phyloP scores from a whole-genome alignment of 2,329 filamentous ascomycete genomes.

The Aspergillus latus region DNA sequence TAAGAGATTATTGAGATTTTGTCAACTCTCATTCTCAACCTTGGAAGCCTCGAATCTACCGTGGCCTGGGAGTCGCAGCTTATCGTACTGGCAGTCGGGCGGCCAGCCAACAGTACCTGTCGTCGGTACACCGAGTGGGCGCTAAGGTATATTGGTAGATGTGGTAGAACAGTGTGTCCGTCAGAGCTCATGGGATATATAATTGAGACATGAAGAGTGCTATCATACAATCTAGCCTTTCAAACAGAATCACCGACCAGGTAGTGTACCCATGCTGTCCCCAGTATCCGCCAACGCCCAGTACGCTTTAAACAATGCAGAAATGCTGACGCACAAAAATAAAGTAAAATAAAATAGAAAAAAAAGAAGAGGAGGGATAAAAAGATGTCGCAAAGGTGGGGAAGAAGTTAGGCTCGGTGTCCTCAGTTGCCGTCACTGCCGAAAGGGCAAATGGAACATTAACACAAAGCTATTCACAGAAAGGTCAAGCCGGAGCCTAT shows the following conservation, averaged over 20 bases:
- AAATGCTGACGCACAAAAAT: background rate
- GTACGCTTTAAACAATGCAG: constrained; percentile 1
- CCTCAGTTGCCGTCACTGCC: background rate
- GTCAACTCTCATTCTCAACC: too few relatives aligned
- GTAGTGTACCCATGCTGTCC: background rate
- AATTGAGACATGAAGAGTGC: background rate
- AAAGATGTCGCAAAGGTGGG: background rate
- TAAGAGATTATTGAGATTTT: too few relatives aligned
- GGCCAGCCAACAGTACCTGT: too few relatives aligned
- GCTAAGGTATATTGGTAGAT: background rate
- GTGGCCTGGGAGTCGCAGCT: too few relatives aligned
- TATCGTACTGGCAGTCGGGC: too few relatives aligned
- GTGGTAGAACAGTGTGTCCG: background rate
- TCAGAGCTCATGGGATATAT: constrained; percentile 1
- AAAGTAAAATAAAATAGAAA: too few relatives aligned
- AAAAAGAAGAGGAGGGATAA: background rate
- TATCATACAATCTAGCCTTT: constrained; percentile 6
- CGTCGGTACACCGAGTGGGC: too few relatives aligned
- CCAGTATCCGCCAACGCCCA: background rate
- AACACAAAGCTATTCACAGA: background rate
- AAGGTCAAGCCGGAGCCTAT: constrained; percentile 3
- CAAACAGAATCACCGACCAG: background rate
- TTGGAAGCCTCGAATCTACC: too few relatives aligned
- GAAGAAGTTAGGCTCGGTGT: background rate
- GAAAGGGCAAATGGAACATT: background rate